Evolutionary conservation across 805 yeast species (phyloP).

Genomic region (Kuraishia piskuri): DNA sequence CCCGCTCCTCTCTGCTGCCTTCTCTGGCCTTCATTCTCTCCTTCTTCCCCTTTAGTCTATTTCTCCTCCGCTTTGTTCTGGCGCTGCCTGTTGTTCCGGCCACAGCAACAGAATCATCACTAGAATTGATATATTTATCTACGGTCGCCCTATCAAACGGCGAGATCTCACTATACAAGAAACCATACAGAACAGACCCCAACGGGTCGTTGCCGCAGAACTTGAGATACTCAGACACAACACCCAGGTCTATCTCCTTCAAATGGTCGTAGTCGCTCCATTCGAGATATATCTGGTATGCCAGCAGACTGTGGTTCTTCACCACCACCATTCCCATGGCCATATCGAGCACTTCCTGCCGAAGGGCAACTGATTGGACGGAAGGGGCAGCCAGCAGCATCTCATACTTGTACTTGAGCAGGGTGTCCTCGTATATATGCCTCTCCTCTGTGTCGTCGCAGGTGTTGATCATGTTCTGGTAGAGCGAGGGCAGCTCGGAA

Average conservation of each 20-base stretch:
- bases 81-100: constrained; percentile 8
- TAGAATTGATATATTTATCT: constrained; percentile 8
- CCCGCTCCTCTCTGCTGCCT: constrained; percentile 15
- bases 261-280: constrained; percentile 54
- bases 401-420: constrained; percentile 47
- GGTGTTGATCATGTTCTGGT: constrained; percentile 46
- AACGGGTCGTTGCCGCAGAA: constrained; percentile 54
- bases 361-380: constrained; percentile 27
- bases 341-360: constrained; percentile 40
- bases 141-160: constrained; percentile 36
- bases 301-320: constrained; percentile 46
- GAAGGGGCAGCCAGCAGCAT: constrained; percentile 45
- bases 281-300: constrained; percentile 71
- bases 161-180: constrained; percentile 58
- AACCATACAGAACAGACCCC: constrained; percentile 50
- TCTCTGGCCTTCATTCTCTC: constrained; percentile 5
- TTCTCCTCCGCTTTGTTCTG: constrained; percentile 12
- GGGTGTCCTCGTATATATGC: constrained; percentile 46
- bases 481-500: constrained; percentile 46
- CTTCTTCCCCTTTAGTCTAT: constrained; percentile 10
- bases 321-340: constrained; percentile 69
- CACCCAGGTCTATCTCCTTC: constrained; percentile 35
- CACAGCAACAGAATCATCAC: background rate
- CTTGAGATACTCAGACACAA: constrained; percentile 42
- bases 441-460: constrained; percentile 59